Conservation (phyloP, 2,329 filamentous ascomycete genomes). For the Diaporthe ampelina region DNA sequence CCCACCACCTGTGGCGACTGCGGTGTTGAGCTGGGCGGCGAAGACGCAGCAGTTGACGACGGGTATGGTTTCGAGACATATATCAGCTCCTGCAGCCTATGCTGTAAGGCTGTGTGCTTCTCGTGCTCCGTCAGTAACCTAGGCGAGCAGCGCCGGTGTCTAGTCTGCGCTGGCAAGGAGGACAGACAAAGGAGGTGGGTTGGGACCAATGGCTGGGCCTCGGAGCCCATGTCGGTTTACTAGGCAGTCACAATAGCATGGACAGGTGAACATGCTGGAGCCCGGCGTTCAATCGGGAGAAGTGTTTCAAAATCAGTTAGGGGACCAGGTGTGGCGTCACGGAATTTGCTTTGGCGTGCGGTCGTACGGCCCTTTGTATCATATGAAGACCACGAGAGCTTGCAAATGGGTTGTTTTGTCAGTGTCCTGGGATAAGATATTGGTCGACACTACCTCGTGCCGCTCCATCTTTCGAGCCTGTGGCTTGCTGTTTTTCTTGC, state of each 20-base stretch:
- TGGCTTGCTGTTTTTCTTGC: not conserved
- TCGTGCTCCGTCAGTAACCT: slow-evolving; percentile 72
- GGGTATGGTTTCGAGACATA: slow-evolving; percentile 45
- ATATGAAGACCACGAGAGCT: not conserved
- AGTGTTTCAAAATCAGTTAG: not conserved
- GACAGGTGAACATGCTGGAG: slow-evolving; percentile 5
- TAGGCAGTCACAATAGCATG: slow-evolving; percentile 39
- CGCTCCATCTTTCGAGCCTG: not conserved
- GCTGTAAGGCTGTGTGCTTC: slow-evolving; percentile 70
- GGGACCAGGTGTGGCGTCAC: not conserved
- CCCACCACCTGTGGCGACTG: slow-evolving; percentile 69
- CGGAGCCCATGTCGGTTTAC: slow-evolving; percentile 41
- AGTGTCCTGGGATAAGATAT: not conserved
- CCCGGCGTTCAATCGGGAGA: slow-evolving; percentile 12
- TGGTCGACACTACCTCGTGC: not conserved
- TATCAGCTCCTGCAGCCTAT: slow-evolving; percentile 60
- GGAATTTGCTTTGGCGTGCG: slow-evolving; percentile 16
- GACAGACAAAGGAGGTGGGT: slow-evolving; percentile 44
- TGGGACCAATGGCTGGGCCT: slow-evolving; percentile 35
- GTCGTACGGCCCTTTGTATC: not conserved
- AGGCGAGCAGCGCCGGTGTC: slow-evolving; percentile 65
- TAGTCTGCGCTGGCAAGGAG: slow-evolving; percentile 62
- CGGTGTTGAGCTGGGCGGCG: slow-evolving; percentile 48
- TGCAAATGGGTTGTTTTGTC: not conserved
- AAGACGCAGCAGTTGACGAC: slow-evolving; percentile 57